These are phyloP conservation scores for Coemansia sp. DNA, from an alignment of 192 early-diverging fungal species.

Conservation along the genomic window DNA sequence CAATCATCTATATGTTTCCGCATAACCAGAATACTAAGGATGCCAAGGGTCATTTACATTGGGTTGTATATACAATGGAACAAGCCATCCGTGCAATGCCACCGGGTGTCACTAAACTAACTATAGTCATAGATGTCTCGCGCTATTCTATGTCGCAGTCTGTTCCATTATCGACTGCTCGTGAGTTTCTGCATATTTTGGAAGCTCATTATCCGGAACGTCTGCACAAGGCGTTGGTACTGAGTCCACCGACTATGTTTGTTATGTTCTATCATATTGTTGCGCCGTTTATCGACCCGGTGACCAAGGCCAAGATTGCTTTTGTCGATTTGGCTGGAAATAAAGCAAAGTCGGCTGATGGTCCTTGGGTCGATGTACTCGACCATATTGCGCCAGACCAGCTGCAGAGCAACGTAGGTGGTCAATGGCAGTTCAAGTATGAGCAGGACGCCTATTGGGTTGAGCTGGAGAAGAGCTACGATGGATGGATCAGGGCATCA, in stretches of 20 bases:
- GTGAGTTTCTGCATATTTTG: conserved; percentile 77
- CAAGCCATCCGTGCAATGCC: conserved; percentile 67
- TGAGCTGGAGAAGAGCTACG: conserved; percentile 31
- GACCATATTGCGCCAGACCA: conserved; percentile 21
- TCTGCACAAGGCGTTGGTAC: conserved; percentile 63
- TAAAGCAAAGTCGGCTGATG: conserved; percentile 18
- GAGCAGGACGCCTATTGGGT: conserved; percentile 70
- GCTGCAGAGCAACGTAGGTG: conserved; percentile 72
- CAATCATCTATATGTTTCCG: conserved; percentile 73
- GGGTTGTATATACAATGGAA: conserved; percentile 81
- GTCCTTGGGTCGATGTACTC: conserved; percentile 32
- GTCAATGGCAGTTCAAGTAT: conserved; percentile 65
- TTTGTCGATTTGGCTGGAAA: conserved; percentile 69
- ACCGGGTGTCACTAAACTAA: conserved; percentile 66
- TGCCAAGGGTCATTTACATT: conserved; percentile 64
- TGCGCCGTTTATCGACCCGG: conserved; percentile 87
- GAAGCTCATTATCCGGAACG: conserved; percentile 88
- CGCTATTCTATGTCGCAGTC: conserved; percentile 62
- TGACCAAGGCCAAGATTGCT: conserved; percentile 82
- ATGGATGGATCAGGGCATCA: not conserved
- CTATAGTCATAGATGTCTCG: conserved; percentile 81
- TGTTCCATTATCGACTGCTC: conserved; percentile 66
- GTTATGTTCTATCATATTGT: conserved; percentile 78
- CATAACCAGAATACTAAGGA: conserved; percentile 76
- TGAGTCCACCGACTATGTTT: conserved; percentile 83